These are phyloP conservation scores for Trichoderma semiorbis DNA, from an alignment of 2,329 filamentous ascomycete genomes.

Conservation along the genomic window DNA sequence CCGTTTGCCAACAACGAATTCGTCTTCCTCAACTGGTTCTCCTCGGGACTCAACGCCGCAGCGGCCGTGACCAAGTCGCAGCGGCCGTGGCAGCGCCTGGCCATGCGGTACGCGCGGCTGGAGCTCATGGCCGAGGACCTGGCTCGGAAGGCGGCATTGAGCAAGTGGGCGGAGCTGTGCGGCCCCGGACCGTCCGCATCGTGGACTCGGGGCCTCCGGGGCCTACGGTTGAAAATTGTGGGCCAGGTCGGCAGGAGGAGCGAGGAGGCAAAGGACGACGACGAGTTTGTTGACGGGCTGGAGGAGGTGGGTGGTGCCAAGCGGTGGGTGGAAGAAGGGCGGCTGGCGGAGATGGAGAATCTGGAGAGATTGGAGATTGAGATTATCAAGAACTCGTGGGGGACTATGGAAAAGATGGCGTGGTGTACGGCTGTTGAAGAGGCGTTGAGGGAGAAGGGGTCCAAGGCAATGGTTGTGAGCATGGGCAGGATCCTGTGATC, in stretches of 20 bases:
- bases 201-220: constrained; percentile 36
- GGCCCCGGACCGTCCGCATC: constrained; percentile 8
- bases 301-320: constrained; percentile 21
- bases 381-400: constrained; percentile 33
- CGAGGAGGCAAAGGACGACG: constrained; percentile 9
- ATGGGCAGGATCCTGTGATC: constrained; percentile 24
- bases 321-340: constrained; percentile 26
- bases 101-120: constrained; percentile 39
- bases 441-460: constrained; percentile 25
- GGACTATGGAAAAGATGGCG: constrained; percentile 29
- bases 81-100: constrained; percentile 40
- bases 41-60: constrained; percentile 42
- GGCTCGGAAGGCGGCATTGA: constrained; percentile 24
- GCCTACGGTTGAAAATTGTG: constrained; percentile 40
- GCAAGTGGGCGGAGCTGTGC: constrained; percentile 39
- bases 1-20: constrained; percentile 46
- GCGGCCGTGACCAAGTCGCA: constrained; percentile 35
- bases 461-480: constrained; percentile 24
- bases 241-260: constrained; percentile 23
- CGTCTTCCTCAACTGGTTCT: constrained; percentile 45
- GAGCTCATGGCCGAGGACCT: constrained; percentile 41
- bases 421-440: constrained; percentile 36
- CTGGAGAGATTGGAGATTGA: constrained; percentile 42
- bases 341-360: constrained; percentile 31
- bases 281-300: constrained; percentile 9